A percentile compares a stretch with the other conserved stretches of the same genome.
Evolutionary conservation across 495 filamentous ascomycete species (phyloP).

Genomic region (Oidiodendron maius): DNA sequence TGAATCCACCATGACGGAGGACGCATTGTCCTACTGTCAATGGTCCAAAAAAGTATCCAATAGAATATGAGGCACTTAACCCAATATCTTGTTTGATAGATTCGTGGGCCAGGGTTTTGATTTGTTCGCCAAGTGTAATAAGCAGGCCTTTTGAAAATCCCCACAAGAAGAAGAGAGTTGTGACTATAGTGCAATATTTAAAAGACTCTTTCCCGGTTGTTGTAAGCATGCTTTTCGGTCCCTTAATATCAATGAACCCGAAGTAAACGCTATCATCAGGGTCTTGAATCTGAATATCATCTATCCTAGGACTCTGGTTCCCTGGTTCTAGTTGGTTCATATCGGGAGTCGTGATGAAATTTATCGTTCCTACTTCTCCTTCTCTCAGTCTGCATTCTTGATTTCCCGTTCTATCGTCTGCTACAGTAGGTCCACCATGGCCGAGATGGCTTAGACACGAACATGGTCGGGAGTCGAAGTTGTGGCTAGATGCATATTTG

Average conservation of each 20-base stretch:
- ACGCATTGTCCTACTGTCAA: conserved; percentile 62
- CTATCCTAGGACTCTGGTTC: conserved; percentile 10
- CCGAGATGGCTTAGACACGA: neutral
- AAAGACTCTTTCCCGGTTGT: conserved; percentile 38
- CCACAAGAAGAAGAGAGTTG: conserved; percentile 81
- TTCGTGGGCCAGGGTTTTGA: conserved; percentile 33
- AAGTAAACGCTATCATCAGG: conserved; percentile 47
- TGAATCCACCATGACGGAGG: conserved; percentile 49
- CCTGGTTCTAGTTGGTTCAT: neutral
- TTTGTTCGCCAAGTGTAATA: conserved; percentile 62
- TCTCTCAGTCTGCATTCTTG: conserved; percentile 21
- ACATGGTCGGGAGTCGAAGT: conserved; percentile 9
- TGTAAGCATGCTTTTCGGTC: conserved; percentile 71
- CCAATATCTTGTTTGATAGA: conserved; percentile 31
- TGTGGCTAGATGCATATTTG: conserved; percentile 3
- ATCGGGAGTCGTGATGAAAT: conserved; percentile 50
- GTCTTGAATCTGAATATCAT: conserved; percentile 7
- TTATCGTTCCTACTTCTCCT: conserved; percentile 45
- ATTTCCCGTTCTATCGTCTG: conserved; percentile 1
- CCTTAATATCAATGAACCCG: conserved; percentile 78
- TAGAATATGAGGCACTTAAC: conserved; percentile 37
- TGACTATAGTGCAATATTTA: conserved; percentile 55
- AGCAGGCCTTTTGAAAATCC: conserved; percentile 83
- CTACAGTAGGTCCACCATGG: conserved; percentile 2
- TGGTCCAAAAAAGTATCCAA: conserved; percentile 57